Evolutionary conservation across 164 flowering plant species (phyloP).

Genomic region (Paratinospora sagittata): DNA sequence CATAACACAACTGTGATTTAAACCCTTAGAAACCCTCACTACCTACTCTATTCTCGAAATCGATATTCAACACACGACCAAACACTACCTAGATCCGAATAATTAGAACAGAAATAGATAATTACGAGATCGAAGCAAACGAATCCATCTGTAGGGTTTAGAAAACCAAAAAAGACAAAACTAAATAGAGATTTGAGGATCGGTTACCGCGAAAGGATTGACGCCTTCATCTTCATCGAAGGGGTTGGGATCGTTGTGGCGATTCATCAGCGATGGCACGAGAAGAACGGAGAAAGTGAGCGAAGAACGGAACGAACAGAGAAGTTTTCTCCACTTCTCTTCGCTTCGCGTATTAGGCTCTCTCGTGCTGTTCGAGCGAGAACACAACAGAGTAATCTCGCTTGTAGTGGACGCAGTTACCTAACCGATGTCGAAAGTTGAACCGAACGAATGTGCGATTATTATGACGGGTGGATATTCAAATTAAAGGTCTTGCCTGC

Average conservation of each 20-base stretch:
- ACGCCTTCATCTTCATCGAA: constrained; percentile 73
- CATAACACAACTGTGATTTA: not conserved
- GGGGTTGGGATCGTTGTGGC: constrained; percentile 65
- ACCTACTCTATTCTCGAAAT: not conserved
- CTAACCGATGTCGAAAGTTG: not conserved
- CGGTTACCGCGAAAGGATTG: constrained; percentile 76
- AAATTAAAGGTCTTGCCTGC: not conserved
- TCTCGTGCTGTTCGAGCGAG: not conserved
- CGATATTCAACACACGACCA: not conserved
- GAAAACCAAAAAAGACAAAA: not conserved
- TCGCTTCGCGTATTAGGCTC: not conserved
- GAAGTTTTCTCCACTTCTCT: not conserved
- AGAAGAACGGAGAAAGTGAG: not conserved
- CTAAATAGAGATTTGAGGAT: constrained; percentile 11
- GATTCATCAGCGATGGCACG: constrained; percentile 35
- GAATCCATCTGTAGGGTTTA: constrained; percentile 1
- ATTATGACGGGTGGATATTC: not conserved
- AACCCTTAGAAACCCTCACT: constrained; percentile 1
- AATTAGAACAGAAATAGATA: not conserved
- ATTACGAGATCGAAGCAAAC: not conserved
- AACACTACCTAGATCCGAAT: not conserved
- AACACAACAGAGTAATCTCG: not conserved
- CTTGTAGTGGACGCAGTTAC: not conserved
- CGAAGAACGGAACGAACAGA: not conserved
- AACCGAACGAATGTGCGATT: not conserved